Conservation (phyloP, 2,329 filamentous ascomycete genomes). For the Helotiales sp. region DNA sequence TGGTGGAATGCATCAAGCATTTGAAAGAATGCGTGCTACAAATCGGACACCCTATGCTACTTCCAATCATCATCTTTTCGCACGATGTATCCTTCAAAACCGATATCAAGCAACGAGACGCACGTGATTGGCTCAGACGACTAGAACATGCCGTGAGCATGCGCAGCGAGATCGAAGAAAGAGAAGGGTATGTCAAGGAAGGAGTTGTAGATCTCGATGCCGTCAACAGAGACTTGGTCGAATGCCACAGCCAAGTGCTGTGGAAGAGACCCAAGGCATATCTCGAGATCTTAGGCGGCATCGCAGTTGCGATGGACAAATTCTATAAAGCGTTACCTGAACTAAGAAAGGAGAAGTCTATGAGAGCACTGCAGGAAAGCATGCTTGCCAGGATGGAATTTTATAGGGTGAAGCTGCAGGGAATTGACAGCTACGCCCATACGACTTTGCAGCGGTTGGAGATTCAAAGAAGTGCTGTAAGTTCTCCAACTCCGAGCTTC, state of each 20-base stretch:
- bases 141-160: conserved; percentile 67
- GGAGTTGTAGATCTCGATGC: conserved; percentile 62
- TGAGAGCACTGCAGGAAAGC: conserved; percentile 56
- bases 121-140: conserved; percentile 64
- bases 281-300: conserved; percentile 56
- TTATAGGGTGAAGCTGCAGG: conserved; percentile 64
- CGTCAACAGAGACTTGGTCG: conserved; percentile 65
- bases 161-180: conserved; percentile 49
- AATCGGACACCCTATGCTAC: conserved; percentile 63
- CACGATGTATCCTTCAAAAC: conserved; percentile 61
- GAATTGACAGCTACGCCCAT: conserved; percentile 66
- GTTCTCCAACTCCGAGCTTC: conserved; percentile 35
- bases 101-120: conserved; percentile 66
- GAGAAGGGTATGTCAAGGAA: conserved; percentile 56
- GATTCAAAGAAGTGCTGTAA: conserved; percentile 65
- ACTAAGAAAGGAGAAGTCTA: conserved; percentile 32
- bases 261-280: conserved; percentile 70
- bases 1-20: conserved; percentile 56
- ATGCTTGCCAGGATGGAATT: conserved; percentile 62
- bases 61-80: conserved; percentile 63
- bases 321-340: conserved; percentile 31
- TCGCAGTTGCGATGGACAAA: conserved; percentile 48
- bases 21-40: conserved; percentile 57
- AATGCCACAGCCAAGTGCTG: conserved; percentile 66
- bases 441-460: conserved; percentile 64